Evolutionary conservation across 345 rosid genomes (phyloP).

Genomic region (Boechera stricta): DNA sequence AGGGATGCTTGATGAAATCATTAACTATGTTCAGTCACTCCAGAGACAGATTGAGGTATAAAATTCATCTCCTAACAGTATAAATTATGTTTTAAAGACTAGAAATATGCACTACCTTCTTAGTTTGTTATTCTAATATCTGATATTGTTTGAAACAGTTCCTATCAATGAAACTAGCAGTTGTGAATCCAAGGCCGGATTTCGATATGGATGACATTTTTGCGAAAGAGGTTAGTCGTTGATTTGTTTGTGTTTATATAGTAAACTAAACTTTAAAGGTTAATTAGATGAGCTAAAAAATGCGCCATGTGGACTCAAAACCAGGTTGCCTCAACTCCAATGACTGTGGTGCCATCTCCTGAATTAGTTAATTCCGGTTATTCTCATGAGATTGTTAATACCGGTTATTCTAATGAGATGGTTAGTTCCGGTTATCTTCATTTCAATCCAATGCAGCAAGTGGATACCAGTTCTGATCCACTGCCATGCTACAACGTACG

Average conservation of each 20-base stretch:
- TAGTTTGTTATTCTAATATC: conserved; percentile 30
- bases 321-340: conserved; percentile 42
- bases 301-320: neutral
- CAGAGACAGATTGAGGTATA: conserved; percentile 96
- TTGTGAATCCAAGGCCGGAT: conserved; percentile 81
- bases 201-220: conserved; percentile 75
- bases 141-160: conserved; percentile 60
- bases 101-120: neutral
- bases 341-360: conserved; percentile 52
- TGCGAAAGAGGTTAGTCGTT: conserved; percentile 73
- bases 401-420: conserved; percentile 50
- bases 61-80: neutral
- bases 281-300: conserved; percentile 24
- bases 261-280: neutral
- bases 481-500: conserved; percentile 28
- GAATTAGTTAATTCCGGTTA: conserved; percentile 30
- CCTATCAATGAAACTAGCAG: conserved; percentile 95
- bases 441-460: conserved; percentile 58
- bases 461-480: conserved; percentile 53
- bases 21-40: conserved; percentile 96
- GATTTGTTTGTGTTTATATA: neutral
- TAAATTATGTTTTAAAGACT: neutral
- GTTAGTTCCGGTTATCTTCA: conserved; percentile 53
- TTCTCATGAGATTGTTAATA: conserved; percentile 39
- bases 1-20: conserved; percentile 98